These are phyloP conservation scores for Lotmaria passim DNA, from an alignment of 208 protist genomes.

Conservation along the genomic window DNA sequence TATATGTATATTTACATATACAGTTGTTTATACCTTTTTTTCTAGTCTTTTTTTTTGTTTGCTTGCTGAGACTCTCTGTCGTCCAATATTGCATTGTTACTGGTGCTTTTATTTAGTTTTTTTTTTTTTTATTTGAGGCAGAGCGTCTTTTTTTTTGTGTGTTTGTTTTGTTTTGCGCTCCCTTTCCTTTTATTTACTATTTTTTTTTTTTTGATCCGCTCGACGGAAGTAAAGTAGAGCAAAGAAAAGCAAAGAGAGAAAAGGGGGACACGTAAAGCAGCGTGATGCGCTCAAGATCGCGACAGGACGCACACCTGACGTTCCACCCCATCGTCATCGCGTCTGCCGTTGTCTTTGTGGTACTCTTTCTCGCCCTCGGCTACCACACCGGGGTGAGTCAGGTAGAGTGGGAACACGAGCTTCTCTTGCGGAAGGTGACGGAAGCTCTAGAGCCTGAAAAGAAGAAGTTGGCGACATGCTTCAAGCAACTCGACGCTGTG, in stretches of 20 bases:
- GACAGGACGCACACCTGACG: conserved; percentile 3
- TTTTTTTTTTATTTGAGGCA: too few species aligned
- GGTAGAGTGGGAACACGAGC: conserved; percentile 18
- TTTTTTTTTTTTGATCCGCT: background rate
- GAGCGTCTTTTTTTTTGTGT: too few species aligned
- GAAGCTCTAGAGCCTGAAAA: background rate
- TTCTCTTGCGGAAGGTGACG: background rate
- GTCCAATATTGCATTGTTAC: too few species aligned
- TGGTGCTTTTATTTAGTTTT: too few species aligned
- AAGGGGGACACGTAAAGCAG: too few species aligned
- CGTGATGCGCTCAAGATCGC: conserved; percentile 12
- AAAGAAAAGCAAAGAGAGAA: background rate
- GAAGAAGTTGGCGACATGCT: conserved; percentile 16
- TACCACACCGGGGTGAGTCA: conserved; percentile 43
- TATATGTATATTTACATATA: too few species aligned
- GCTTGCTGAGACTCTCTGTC: too few species aligned
- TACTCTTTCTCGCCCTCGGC: conserved; percentile 41
- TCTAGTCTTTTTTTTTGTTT: too few species aligned
- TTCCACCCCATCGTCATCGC: conserved; percentile 45
- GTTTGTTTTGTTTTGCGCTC: too few species aligned
- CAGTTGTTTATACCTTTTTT: too few species aligned
- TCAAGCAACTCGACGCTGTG: background rate
- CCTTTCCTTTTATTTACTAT: background rate
- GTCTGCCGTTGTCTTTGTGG: conserved; percentile 25
- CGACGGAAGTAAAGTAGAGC: background rate